Base-by-base conservation (phyloP, 176 grass and related monocot species). In the Aegilops bicornis region DNA sequence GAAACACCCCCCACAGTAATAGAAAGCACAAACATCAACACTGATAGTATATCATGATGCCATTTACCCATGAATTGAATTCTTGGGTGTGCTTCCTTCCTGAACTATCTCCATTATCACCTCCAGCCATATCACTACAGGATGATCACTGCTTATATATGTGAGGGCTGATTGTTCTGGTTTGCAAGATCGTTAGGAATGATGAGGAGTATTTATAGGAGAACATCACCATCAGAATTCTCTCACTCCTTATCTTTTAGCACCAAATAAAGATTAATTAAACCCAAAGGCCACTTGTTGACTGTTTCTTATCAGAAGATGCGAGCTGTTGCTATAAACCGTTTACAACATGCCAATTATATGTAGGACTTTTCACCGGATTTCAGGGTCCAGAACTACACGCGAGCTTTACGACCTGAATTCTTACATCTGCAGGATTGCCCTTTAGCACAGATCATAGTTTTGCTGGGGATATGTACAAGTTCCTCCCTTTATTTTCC, bases 61-160 rank as follows among this genome's bases (percentile, higher is more conserved):
- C 23, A 66, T 10, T 66, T 80, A 80, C 78, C 78, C 78, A 80
- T 30, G 61, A 37, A 12, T 47, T 66, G 37, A 65, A 80, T 47
- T 80, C 78, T 3, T 65, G 15, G 3, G 24, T 20, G 25, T 80
- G 23, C 61, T 39, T 66, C 36, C 15, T 27, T 42, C 5, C 19
- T 14, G 62, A 30, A 8, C 10, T 47, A 31, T 65, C 78, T 12
- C 64, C 61, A 39, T 66, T 66, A 22, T 66, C 61, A 6, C 39
- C 39, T 12, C 60, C 36, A 65, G 78, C 23, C 73, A 76, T 76
- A 76, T 27, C 25, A 31, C 25, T 75, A 76, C 3, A 32, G 45
- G 43, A 19, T 65, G 8, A 65, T 29, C 24, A 30, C 36, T 27
- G 60, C 16, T 64, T 25, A 79, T 47, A 47, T 48, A 52, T 17